These are phyloP conservation scores for Sporothrix protearum DNA, from an alignment of 2,329 filamentous ascomycete genomes.

Conservation along the genomic window DNA sequence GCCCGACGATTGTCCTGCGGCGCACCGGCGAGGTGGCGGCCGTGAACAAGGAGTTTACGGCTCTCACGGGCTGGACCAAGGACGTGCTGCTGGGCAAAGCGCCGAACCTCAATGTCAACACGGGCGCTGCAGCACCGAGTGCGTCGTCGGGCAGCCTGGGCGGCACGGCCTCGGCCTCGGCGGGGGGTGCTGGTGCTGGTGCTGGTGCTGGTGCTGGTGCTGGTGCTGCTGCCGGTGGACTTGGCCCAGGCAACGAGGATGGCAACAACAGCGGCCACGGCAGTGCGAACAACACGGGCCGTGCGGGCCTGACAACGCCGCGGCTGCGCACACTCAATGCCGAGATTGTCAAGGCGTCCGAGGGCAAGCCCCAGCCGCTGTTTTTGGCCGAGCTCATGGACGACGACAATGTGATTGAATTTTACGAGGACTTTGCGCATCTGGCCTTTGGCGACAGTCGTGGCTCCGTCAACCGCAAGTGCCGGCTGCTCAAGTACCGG, in stretches of 20 bases:
- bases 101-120: constrained; percentile 82
- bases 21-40: constrained; percentile 92
- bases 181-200: constrained; percentile 29
- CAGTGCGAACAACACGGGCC: constrained; percentile 42
- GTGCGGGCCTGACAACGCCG: constrained; percentile 50
- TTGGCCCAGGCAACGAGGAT: not conserved
- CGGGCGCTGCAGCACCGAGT: constrained; percentile 42
- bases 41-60: constrained; percentile 94
- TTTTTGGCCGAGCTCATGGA: constrained; percentile 91
- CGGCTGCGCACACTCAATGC: constrained; percentile 42
- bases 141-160: constrained; percentile 33
- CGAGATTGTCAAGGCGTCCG: constrained; percentile 36
- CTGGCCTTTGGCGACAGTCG: constrained; percentile 89
- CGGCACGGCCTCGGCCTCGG: constrained; percentile 38
- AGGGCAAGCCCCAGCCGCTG: constrained; percentile 66
- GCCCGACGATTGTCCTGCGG: constrained; percentile 86
- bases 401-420: constrained; percentile 87
- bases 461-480: constrained; percentile 77
- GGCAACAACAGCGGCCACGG: constrained; percentile 34
- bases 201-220: too few species aligned
- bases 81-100: constrained; percentile 84
- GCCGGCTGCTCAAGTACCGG: constrained; percentile 86
- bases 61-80: constrained; percentile 90
- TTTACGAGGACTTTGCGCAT: constrained; percentile 92
- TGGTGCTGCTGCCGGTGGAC: not conserved